Evolutionary conservation across 208 protist species (phyloP).

Genomic region (Leishmania tarentolae): DNA sequence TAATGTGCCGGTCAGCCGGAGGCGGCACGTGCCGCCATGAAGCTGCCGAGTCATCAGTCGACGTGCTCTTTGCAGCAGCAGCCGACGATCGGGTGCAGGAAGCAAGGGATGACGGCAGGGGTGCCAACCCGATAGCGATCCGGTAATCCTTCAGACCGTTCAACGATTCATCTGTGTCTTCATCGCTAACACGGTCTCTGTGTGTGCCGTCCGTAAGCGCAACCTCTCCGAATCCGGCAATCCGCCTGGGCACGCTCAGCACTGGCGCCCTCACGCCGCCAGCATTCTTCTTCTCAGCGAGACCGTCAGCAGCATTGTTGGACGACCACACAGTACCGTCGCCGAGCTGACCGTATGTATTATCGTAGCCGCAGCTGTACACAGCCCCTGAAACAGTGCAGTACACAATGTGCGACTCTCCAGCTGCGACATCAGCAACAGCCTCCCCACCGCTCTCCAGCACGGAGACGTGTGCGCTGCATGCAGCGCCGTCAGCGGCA

Average conservation of each 20-base stretch:
- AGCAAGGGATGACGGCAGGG: slow-evolving; percentile 8
- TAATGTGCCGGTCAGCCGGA: slow-evolving; percentile 34
- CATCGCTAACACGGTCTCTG: not conserved
- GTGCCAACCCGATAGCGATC: slow-evolving; percentile 12
- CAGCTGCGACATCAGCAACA: slow-evolving; percentile 77
- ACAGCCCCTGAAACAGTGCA: slow-evolving; percentile 73
- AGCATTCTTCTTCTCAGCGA: not conserved
- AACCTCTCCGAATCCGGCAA: slow-evolving; percentile 42
- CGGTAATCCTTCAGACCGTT: slow-evolving; percentile 3
- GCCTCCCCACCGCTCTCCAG: slow-evolving; percentile 36
- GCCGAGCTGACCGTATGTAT: slow-evolving; percentile 83
- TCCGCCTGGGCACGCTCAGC: slow-evolving; percentile 38
- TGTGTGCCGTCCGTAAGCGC: not conserved
- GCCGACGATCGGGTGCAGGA: not conserved
- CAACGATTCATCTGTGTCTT: not conserved
- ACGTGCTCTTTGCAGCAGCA: not conserved
- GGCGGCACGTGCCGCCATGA: slow-evolving; percentile 15
- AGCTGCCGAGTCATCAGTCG: not conserved
- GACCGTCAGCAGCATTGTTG: not conserved
- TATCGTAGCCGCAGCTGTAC: slow-evolving; percentile 78
- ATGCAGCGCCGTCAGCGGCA: not conserved
- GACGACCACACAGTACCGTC: slow-evolving; percentile 75
- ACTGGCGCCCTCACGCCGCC: slow-evolving; percentile 1
- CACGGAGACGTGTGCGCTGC: slow-evolving; percentile 31
- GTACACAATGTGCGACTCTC: slow-evolving; percentile 79